Evolutionary conservation across 495 filamentous ascomycete species (phyloP).

Genomic region (Hyaloscypha variabilis): DNA sequence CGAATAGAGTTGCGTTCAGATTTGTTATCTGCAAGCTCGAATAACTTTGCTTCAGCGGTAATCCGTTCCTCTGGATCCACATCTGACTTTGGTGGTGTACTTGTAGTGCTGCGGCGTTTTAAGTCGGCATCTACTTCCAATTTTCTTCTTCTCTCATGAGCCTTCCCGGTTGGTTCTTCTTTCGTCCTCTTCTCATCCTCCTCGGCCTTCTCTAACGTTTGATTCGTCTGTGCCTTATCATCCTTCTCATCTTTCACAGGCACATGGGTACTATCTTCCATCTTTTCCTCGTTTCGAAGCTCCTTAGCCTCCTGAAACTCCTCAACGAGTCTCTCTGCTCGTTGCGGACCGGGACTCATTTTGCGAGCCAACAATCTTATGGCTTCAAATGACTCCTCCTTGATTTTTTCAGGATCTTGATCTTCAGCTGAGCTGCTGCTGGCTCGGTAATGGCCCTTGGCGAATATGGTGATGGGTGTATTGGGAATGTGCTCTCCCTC

Average conservation of each 20-base stretch:
- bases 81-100: constrained; percentile 46
- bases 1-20: constrained; percentile 55
- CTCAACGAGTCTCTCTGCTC: constrained; percentile 16
- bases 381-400: constrained; percentile 65
- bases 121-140: constrained; percentile 14
- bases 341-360: constrained; percentile 21
- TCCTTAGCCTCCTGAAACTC: neutral
- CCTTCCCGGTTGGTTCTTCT: neutral
- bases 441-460: constrained; percentile 24
- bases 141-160: too few species aligned
- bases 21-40: constrained; percentile 53
- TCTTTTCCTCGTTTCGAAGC: neutral
- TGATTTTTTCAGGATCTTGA: constrained; percentile 26
- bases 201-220: neutral
- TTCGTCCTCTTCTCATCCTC: constrained; percentile 2
- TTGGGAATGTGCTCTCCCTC: constrained; percentile 48
- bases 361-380: constrained; percentile 5
- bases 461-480: constrained; percentile 58
- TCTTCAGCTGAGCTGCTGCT: constrained; percentile 1
- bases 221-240: neutral
- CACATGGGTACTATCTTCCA: neutral
- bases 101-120: constrained; percentile 31
- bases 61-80: constrained; percentile 59
- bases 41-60: constrained; percentile 54
- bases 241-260: neutral